Percentiles rank a stretch among this genome's conserved stretches.
phyloP scores from a whole-genome alignment of 345 rosid genomes.

The Populus deltoides region DNA sequence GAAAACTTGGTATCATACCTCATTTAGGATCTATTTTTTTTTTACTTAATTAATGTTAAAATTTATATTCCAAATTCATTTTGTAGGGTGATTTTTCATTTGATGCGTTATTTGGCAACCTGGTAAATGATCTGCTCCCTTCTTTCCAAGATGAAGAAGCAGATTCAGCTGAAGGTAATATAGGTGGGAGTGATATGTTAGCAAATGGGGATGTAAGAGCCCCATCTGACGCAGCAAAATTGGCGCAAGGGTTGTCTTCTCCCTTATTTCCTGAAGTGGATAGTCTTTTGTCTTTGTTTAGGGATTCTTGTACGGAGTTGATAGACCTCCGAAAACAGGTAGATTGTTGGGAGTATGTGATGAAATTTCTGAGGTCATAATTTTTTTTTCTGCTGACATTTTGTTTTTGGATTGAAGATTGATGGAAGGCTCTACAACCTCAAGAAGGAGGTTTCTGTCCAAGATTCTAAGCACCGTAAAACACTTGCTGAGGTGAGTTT shows the following conservation, averaged over 20 bases:
- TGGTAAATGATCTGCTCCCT: slow-evolving; percentile 81
- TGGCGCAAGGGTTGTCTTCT: slow-evolving; percentile 48
- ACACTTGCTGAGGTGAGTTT: slow-evolving; percentile 83
- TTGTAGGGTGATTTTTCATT: slow-evolving; percentile 93
- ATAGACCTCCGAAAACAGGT: slow-evolving; percentile 91
- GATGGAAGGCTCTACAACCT: slow-evolving; percentile 82
- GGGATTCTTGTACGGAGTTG: slow-evolving; percentile 86
- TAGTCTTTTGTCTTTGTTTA: slow-evolving; percentile 73
- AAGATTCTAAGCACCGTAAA: slow-evolving; percentile 92
- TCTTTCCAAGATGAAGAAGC: slow-evolving; percentile 79
- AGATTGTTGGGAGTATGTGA: slow-evolving; percentile 2
- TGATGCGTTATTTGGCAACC: slow-evolving; percentile 88
- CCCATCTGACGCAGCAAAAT: slow-evolving; percentile 53
- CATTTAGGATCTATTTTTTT: neutral
- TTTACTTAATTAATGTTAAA: neutral
- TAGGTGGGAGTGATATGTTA: slow-evolving; percentile 55
- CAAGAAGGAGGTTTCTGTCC: slow-evolving; percentile 85
- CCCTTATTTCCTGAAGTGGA: slow-evolving; percentile 97
- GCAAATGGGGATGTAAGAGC: slow-evolving; percentile 65
- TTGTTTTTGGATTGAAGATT: slow-evolving; percentile 51
- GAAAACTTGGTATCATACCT: neutral
- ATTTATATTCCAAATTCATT: slow-evolving; percentile 2
- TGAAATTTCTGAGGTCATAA: neutral
- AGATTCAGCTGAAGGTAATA: slow-evolving; percentile 57
- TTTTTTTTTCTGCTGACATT: slow-evolving; percentile 11